Conservation (phyloP, 2,329 filamentous ascomycete species). For the Pleurostoma richardsiae region DNA sequence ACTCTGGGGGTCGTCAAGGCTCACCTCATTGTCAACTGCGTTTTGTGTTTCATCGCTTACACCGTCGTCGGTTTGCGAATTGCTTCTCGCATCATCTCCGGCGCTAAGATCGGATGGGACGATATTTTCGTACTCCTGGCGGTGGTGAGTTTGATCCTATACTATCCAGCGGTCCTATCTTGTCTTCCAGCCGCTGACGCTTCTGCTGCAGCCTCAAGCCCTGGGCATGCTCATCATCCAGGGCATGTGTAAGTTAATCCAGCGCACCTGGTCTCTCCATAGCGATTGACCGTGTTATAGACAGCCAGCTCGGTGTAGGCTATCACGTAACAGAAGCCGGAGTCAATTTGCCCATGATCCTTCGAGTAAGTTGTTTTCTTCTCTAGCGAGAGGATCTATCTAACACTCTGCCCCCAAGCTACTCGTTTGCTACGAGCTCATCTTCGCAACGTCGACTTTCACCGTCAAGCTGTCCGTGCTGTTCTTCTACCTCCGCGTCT, state of each 20-base stretch:
- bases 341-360: background rate
- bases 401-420: constrained; percentile 14
- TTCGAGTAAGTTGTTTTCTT: constrained; percentile 4
- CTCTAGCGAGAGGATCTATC: constrained; percentile 1
- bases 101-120: constrained; percentile 25
- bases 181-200: background rate
- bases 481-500: constrained; percentile 36
- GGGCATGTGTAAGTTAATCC: constrained; percentile 19
- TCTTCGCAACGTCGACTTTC: constrained; percentile 26
- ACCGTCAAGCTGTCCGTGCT: constrained; percentile 35
- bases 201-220: constrained; percentile 14
- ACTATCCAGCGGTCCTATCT: background rate
- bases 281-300: background rate
- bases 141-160: constrained; percentile 5
- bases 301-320: background rate
- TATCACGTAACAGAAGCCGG: background rate
- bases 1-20: constrained; percentile 13
- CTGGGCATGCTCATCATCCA: constrained; percentile 22
- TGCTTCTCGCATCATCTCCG: constrained; percentile 16
- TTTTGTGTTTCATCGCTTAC: constrained; percentile 14
- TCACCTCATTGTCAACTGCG: constrained; percentile 18
- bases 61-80: constrained; percentile 18
- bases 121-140: constrained; percentile 29
- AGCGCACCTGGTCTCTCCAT: background rate
- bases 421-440: constrained; percentile 29